Evolutionary conservation across 2,329 filamentous ascomycete genomes (phyloP).

Genomic region (Talaromyces sp.): DNA sequence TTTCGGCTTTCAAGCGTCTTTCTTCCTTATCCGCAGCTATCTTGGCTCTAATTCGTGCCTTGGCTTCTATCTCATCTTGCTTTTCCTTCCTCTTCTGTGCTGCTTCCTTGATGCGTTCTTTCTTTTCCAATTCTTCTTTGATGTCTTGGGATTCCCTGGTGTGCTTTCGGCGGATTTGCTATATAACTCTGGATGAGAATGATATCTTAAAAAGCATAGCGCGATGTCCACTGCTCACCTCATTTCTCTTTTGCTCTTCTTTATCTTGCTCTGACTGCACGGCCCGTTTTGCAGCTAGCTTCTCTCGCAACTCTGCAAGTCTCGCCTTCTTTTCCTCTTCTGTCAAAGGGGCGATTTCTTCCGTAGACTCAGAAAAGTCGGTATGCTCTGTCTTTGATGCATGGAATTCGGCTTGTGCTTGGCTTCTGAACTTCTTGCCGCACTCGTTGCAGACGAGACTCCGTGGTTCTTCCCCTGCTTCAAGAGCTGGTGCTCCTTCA

Average conservation of each 20-base stretch:
- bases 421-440: conserved; percentile 79
- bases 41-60: conserved; percentile 83
- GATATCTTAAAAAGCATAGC: not conserved
- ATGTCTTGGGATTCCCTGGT: conserved; percentile 83
- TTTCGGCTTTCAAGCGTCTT: conserved; percentile 75
- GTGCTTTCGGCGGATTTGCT: conserved; percentile 72
- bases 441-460: conserved; percentile 94
- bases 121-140: conserved; percentile 82
- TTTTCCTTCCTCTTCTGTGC: conserved; percentile 84
- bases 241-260: conserved; percentile 76
- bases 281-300: conserved; percentile 67
- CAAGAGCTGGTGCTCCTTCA: conserved; percentile 58
- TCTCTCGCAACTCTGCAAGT: conserved; percentile 67
- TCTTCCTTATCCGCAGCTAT: conserved; percentile 94
- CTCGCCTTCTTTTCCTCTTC: conserved; percentile 84
- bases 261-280: conserved; percentile 67
- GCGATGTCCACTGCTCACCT: conserved; percentile 49
- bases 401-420: conserved; percentile 80
- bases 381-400: conserved; percentile 85
- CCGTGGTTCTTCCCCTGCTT: conserved; percentile 65
- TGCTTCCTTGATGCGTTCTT: conserved; percentile 89
- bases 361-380: conserved; percentile 88
- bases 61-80: conserved; percentile 74
- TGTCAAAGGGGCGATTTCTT: conserved; percentile 84
- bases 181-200: not conserved